These are phyloP conservation scores for Ceratobasidium papillatum DNA, from an alignment of 1,284 basidiomycete species.

Conservation along the genomic window DNA sequence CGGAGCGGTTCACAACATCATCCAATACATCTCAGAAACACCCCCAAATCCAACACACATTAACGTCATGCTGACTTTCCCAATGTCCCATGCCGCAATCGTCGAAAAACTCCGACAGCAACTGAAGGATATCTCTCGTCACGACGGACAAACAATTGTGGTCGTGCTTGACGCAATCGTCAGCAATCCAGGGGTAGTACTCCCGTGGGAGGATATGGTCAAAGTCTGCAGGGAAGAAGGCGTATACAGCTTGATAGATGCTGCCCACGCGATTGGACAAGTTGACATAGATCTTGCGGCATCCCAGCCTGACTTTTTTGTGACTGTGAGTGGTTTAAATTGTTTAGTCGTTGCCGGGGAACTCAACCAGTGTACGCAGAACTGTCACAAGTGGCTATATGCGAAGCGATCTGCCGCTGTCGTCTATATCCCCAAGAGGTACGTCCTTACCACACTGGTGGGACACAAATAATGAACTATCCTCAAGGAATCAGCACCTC, in stretches of 20 bases:
- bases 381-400: slow-evolving; percentile 87
- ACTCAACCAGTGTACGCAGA: slow-evolving; percentile 54
- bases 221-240: slow-evolving; percentile 73
- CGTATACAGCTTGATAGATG: slow-evolving; percentile 79
- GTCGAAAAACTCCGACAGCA: slow-evolving; percentile 62
- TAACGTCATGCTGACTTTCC: slow-evolving; percentile 66
- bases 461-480: slow-evolving; percentile 14
- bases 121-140: slow-evolving; percentile 52
- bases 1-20: slow-evolving; percentile 63
- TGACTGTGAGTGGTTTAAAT: slow-evolving; percentile 61
- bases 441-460: slow-evolving; percentile 43
- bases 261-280: slow-evolving; percentile 78
- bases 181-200: slow-evolving; percentile 71
- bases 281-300: slow-evolving; percentile 66
- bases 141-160: slow-evolving; percentile 62
- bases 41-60: slow-evolving; percentile 63
- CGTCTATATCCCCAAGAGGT: slow-evolving; percentile 82
- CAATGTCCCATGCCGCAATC: slow-evolving; percentile 69
- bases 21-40: slow-evolving; percentile 68
- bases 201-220: slow-evolving; percentile 85
- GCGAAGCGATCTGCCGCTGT: slow-evolving; percentile 76
- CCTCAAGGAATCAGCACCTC: slow-evolving; percentile 75
- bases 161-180: slow-evolving; percentile 80
- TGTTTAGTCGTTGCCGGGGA: background rate
- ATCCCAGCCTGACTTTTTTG: slow-evolving; percentile 78